A percentile compares a stretch with the other conserved stretches of the same genome.
These are phyloP conservation scores for Chytriomyces confervae DNA, from an alignment of 192 early-diverging fungal species.

Conservation along the genomic window DNA sequence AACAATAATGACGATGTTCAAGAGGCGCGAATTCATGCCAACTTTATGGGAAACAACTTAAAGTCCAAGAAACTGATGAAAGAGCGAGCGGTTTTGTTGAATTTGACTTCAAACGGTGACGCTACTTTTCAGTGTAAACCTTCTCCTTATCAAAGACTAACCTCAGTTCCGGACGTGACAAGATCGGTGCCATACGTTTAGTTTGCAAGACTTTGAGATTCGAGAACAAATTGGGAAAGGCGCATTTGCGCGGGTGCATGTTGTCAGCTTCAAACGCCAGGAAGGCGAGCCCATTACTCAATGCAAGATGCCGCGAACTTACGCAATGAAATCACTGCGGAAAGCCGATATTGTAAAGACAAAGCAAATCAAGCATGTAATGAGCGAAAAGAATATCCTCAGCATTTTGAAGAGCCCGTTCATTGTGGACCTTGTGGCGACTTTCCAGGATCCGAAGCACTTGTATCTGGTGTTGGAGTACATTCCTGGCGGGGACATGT, in stretches of 20 bases:
- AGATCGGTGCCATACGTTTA: constrained; percentile 19
- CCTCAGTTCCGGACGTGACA: background rate
- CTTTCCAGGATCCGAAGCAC: constrained; percentile 48
- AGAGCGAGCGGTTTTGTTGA: background rate
- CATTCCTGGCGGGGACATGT: constrained; percentile 73
- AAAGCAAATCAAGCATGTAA: constrained; percentile 50
- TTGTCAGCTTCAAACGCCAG: constrained; percentile 31
- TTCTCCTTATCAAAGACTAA: background rate
- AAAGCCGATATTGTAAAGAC: constrained; percentile 48
- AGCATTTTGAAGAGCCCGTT: constrained; percentile 40
- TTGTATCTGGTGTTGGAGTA: constrained; percentile 52
- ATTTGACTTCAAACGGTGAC: constrained; percentile 11
- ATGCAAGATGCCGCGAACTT: constrained; percentile 10
- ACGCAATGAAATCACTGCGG: constrained; percentile 49
- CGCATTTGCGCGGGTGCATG: constrained; percentile 46
- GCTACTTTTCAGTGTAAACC: background rate
- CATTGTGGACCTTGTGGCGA: constrained; percentile 43
- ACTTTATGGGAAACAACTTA: constrained; percentile 29
- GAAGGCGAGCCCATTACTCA: background rate
- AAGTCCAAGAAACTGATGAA: constrained; percentile 8
- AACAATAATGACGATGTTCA: background rate
- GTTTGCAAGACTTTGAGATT: constrained; percentile 48
- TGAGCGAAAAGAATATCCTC: constrained; percentile 51
- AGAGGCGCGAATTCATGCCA: constrained; percentile 29
- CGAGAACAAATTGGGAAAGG: constrained; percentile 50